Conservation (phyloP, 257 asterid species). For the Gentiana macrophylla region DNA sequence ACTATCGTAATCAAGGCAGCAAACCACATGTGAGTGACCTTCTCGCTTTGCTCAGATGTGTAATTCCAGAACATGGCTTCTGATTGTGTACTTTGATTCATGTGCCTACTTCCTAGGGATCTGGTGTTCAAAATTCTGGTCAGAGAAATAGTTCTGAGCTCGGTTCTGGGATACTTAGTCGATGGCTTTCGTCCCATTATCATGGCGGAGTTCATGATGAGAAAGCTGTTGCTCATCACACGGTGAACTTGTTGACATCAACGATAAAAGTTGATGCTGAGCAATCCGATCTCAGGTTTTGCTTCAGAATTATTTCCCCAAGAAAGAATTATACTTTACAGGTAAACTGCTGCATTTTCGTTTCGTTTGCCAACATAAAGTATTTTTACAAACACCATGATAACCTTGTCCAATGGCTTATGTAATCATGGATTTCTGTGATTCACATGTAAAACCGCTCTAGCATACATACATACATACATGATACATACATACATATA, state of each 20-base stretch:
- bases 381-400: neutral
- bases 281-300: conserved; percentile 96
- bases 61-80: conserved; percentile 54
- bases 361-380: neutral
- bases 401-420: too few relatives aligned
- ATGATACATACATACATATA: too few relatives aligned
- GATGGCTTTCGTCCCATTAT: conserved; percentile 89
- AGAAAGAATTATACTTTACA: conserved; percentile 96
- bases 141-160: conserved; percentile 96
- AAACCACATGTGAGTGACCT: conserved; percentile 86
- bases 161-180: conserved; percentile 95
- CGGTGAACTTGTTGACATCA: conserved; percentile 93
- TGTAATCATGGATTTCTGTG: too few relatives aligned
- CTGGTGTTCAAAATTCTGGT: conserved; percentile 73
- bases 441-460: too few relatives aligned
- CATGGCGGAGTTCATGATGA: conserved; percentile 97
- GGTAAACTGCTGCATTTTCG: conserved; percentile 32
- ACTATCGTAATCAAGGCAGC: conserved; percentile 93
- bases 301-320: conserved; percentile 98
- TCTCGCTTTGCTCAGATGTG: conserved; percentile 23
- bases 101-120: conserved; percentile 36
- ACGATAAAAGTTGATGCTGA: conserved; percentile 96
- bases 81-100: conserved; percentile 42
- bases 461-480: too few relatives aligned
- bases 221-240: conserved; percentile 98